Evolutionary conservation across 805 yeast genomes (phyloP).

Genomic region (Candida caryicola): DNA sequence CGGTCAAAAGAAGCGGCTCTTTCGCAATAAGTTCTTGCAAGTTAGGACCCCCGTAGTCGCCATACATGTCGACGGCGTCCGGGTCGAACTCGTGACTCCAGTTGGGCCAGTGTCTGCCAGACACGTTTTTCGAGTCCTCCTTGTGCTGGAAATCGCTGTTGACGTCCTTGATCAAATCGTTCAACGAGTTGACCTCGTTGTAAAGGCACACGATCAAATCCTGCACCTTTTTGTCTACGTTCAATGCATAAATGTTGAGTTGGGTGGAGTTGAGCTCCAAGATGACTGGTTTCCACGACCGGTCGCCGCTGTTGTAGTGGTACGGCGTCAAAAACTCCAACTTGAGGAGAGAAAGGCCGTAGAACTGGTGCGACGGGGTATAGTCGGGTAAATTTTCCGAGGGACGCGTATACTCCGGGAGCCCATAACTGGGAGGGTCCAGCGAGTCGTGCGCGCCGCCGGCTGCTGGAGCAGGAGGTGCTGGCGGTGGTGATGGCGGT

Average conservation of each 20-base stretch:
- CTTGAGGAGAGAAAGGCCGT: conserved; percentile 33
- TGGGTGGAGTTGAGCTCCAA: conserved; percentile 41
- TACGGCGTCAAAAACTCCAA: conserved; percentile 40
- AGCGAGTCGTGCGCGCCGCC: too few species aligned
- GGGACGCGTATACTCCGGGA: conserved; percentile 23
- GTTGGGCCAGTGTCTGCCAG: neutral
- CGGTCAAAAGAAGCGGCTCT: conserved; percentile 3
- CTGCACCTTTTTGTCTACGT: conserved; percentile 17
- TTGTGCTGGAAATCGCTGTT: conserved; percentile 2
- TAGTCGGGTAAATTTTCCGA: conserved; percentile 30
- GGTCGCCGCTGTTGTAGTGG: conserved; percentile 22
- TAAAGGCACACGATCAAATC: conserved; percentile 31
- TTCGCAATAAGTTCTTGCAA: conserved; percentile 1
- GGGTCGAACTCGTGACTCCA: neutral
- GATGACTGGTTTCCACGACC: conserved; percentile 36
- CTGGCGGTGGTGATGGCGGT: too few species aligned
- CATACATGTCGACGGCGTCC: conserved; percentile 15
- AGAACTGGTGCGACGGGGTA: conserved; percentile 28
- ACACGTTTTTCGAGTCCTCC: neutral
- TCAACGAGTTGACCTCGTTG: conserved; percentile 25
- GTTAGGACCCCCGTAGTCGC: conserved; percentile 29
- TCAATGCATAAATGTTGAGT: conserved; percentile 29
- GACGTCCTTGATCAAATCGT: conserved; percentile 11
- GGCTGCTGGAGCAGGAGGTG: too few species aligned
- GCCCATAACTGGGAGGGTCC: conserved; percentile 4